Evolutionary conservation across 2,329 filamentous ascomycete genomes (phyloP).

Genomic region (Metarhizium humberi): DNA sequence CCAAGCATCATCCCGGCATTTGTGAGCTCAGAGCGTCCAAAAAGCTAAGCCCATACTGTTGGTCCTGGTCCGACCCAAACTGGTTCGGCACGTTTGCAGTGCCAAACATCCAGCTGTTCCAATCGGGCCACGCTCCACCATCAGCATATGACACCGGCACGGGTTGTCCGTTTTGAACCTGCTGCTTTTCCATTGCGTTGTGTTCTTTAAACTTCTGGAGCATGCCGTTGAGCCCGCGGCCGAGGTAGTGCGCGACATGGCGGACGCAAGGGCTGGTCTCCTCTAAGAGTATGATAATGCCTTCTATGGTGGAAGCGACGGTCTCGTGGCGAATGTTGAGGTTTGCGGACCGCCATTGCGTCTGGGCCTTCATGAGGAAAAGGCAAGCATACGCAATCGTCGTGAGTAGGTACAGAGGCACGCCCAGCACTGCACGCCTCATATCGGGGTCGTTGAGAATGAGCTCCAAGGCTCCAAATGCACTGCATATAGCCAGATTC

Average conservation of each 20-base stretch:
- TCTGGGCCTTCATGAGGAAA: constrained; percentile 23
- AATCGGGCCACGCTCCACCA: constrained; percentile 7
- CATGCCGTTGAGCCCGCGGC: constrained; percentile 19
- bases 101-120: constrained; percentile 19
- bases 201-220: constrained; percentile 18
- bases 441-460: constrained; percentile 21
- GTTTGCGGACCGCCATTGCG: constrained; percentile 18
- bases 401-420: constrained; percentile 22
- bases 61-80: constrained; percentile 12
- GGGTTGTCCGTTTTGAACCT: constrained; percentile 1
- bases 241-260: constrained; percentile 21
- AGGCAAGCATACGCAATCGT: constrained; percentile 22
- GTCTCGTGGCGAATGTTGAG: constrained; percentile 21
- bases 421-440: constrained; percentile 19
- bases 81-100: constrained; percentile 6
- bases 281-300: constrained; percentile 14
- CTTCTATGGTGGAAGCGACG: constrained; percentile 16
- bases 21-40: constrained; percentile 17
- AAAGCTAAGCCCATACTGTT: constrained; percentile 14
- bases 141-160: constrained; percentile 1
- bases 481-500: constrained; percentile 28
- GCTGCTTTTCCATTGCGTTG: constrained; percentile 6
- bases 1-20: constrained; percentile 11
- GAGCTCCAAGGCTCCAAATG: constrained; percentile 19
- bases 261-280: constrained; percentile 16